Conservation (phyloP, 768 basidiomycete genomes). For the Suillus ampliporus region DNA sequence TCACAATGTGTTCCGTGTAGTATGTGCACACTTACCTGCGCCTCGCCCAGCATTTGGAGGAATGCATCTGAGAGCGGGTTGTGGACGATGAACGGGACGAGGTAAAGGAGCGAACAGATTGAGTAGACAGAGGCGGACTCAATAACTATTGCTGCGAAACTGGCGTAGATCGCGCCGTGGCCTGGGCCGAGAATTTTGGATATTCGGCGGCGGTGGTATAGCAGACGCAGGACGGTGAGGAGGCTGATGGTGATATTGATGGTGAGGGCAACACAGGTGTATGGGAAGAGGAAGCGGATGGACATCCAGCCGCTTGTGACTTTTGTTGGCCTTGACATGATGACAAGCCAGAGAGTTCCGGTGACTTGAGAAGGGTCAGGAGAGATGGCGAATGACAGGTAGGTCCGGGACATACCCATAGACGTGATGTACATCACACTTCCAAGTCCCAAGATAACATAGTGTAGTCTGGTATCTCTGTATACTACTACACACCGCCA, state of each 20-base stretch:
- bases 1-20: neutral
- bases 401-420: constrained; percentile 22
- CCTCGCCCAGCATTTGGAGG: constrained; percentile 34
- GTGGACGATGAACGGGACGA: constrained; percentile 28
- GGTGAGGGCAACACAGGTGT: constrained; percentile 36
- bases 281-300: constrained; percentile 38
- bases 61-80: constrained; percentile 35
- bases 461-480: constrained; percentile 31
- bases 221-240: constrained; percentile 36
- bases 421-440: constrained; percentile 28
- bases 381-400: neutral
- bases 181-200: constrained; percentile 29
- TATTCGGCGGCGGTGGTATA: constrained; percentile 32
- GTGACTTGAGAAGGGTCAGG: constrained; percentile 24
- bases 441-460: constrained; percentile 21
- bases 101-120: constrained; percentile 36
- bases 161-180: constrained; percentile 34
- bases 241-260: constrained; percentile 37
- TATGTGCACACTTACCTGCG: constrained; percentile 25
- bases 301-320: constrained; percentile 32
- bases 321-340: constrained; percentile 28
- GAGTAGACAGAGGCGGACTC: constrained; percentile 41
- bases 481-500: constrained; percentile 41
- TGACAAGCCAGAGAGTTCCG: constrained; percentile 34
- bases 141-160: constrained; percentile 39